These are phyloP conservation scores for Aspergillus tamarii DNA, from an alignment of 2,329 filamentous ascomycete species.

Conservation along the genomic window DNA sequence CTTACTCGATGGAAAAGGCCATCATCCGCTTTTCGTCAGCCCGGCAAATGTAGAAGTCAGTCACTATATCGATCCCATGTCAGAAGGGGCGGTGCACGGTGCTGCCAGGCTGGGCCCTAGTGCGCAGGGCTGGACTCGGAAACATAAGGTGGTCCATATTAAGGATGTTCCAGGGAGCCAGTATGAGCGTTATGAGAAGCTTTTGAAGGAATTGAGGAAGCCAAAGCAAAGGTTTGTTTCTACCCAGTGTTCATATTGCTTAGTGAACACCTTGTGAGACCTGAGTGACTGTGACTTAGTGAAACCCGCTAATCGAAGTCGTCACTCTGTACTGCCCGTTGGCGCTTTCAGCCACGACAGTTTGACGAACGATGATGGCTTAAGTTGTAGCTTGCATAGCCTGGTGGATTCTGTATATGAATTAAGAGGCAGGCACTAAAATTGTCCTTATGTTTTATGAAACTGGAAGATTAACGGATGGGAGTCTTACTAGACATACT, in stretches of 20 bases:
- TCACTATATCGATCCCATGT: slow-evolving; percentile 22
- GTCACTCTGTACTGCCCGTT: neutral
- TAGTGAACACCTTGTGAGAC: neutral
- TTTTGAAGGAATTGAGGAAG: slow-evolving; percentile 17
- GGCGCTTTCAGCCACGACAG: neutral
- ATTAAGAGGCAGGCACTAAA: neutral
- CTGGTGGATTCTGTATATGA: neutral
- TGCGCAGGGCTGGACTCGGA: slow-evolving; percentile 29
- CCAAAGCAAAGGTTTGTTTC: neutral
- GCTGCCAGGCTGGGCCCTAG: slow-evolving; percentile 22
- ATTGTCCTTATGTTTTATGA: neutral
- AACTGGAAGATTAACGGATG: neutral
- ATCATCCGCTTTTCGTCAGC: slow-evolving; percentile 28
- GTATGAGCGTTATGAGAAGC: slow-evolving; percentile 17
- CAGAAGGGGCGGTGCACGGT: slow-evolving; percentile 18
- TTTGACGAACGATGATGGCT: neutral
- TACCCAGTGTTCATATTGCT: too few relatives aligned
- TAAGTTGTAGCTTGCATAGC: neutral
- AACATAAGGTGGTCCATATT: slow-evolving; percentile 23
- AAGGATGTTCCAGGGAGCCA: slow-evolving; percentile 17
- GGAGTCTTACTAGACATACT: neutral
- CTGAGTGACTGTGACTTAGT: neutral
- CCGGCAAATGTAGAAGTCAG: slow-evolving; percentile 29
- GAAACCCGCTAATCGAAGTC: neutral
- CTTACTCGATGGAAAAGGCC: slow-evolving; percentile 20